Percentiles rank a stretch among this genome's conserved stretches.
phyloP scores from a whole-genome alignment of 1,139 yeast species.

The Diutina sp. region DNA sequence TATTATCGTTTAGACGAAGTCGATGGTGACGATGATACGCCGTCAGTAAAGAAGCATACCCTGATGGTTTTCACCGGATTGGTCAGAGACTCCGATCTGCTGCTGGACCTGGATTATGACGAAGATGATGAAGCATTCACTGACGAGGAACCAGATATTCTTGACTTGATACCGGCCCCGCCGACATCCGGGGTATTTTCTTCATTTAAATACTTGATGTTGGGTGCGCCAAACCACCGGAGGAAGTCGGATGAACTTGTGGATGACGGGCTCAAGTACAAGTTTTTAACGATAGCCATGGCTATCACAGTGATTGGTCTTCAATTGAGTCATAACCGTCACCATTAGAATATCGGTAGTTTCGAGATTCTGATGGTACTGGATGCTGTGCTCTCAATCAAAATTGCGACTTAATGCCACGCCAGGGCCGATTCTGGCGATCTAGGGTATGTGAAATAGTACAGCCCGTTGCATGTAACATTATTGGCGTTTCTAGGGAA shows the following conservation, averaged over 20 bases:
- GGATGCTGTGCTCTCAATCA: background rate
- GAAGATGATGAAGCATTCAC: constrained; percentile 5
- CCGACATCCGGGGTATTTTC: background rate
- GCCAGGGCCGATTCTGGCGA: background rate
- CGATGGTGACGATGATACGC: constrained; percentile 8
- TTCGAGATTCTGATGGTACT: background rate
- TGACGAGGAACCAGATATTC: constrained; percentile 8
- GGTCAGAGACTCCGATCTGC: background rate
- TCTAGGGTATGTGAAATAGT: background rate
- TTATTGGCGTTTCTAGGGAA: constrained; percentile 1
- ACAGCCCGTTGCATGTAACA: constrained; percentile 1
- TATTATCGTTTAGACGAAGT: constrained; percentile 12
- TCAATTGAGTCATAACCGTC: constrained; percentile 11
- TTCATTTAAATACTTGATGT: constrained; percentile 11
- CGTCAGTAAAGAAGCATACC: constrained; percentile 4
- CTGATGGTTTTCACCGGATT: background rate
- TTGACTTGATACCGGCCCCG: constrained; percentile 23
- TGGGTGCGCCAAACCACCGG: constrained; percentile 13
- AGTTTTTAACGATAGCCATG: constrained; percentile 30
- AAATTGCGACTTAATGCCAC: background rate
- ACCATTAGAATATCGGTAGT: constrained; percentile 9
- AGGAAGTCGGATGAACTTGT: constrained; percentile 14
- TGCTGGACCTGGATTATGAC: constrained; percentile 3
- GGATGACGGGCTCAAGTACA: constrained; percentile 30
- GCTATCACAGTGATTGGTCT: constrained; percentile 32